Evolutionary conservation across 2,329 filamentous ascomycete species (phyloP), one percentile per base, ranked within the genome.

Genomic region (Reticulascus tulasneorum): DNA sequence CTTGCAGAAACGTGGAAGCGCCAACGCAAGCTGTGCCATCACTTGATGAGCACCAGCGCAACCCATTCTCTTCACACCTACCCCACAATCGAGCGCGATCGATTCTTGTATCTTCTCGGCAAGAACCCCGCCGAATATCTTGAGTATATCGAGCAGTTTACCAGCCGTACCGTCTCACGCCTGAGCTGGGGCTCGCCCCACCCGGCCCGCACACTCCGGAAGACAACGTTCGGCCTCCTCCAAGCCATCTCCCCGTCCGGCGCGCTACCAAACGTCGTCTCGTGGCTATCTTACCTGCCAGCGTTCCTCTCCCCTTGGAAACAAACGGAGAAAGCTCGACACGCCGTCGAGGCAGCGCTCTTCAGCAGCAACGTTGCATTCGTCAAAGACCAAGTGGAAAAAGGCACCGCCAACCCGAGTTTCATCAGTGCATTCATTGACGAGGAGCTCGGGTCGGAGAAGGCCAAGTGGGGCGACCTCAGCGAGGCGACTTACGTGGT

Each of bases 1-100:
- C n/a, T n/a, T n/a, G n/a, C 42, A 67, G 66, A 68, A 6, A 68
- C 58, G 4, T 72, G 68, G 68, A 68, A 63, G 47, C 59, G 66
- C n/a, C 67, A 71, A 46, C 59, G 67, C 7, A 69, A 63, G 50
- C 59, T 69, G 16, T 63, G 60, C 40, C 59, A 63, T 34, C 59
- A 65, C 40, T 50, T 71, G 12, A 70, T 71, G 65, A 49, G 57
- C 19, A 48, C 49, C 25, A 59, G 58, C 15, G 50, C 58, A 10
- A 55, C 56, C n/a, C 51, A 47, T 2, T 55, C 52, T 2, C 52
- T 70, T 6, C 62, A 69, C 46, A 47, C 51, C 10, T 71, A 71
- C 40, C 67, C 67, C 4, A 55, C 58, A 1, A 53, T 54, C 25
- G 67, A 71, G 51, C 59, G 67, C 26, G 67, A 75, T 35, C 60